A percentile compares a stretch with the other conserved stretches of the same genome.
phyloP scores from a whole-genome alignment of 495 filamentous ascomycete genomes.

The Penicillium coprophilum region DNA sequence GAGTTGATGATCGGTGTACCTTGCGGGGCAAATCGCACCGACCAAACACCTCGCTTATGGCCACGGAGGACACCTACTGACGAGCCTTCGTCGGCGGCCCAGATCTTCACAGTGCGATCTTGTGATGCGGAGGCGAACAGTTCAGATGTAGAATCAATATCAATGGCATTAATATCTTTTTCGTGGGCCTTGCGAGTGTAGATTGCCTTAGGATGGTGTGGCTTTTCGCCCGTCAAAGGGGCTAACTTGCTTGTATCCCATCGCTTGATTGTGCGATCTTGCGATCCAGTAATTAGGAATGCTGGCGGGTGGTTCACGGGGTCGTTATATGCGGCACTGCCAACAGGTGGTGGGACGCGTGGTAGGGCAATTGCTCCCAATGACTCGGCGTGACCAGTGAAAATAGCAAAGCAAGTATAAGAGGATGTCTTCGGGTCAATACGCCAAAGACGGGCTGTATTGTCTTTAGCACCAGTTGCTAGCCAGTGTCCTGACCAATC shows the following conservation, averaged over 20 bases:
- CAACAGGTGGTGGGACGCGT: slow-evolving; percentile 58
- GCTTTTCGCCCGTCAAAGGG: slow-evolving; percentile 37
- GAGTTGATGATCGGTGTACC: slow-evolving; percentile 71
- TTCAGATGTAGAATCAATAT: slow-evolving; percentile 64
- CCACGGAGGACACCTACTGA: slow-evolving; percentile 85
- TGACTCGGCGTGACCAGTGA: slow-evolving; percentile 92
- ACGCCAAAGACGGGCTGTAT: slow-evolving; percentile 87
- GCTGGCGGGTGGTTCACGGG: slow-evolving; percentile 76
- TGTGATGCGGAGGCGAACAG: slow-evolving; percentile 95
- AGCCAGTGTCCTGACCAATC: slow-evolving; percentile 98
- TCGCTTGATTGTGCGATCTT: slow-evolving; percentile 90
- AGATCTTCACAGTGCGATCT: slow-evolving; percentile 95
- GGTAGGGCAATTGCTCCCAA: slow-evolving; percentile 89
- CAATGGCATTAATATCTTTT: slow-evolving; percentile 97
- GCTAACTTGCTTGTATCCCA: slow-evolving; percentile 67
- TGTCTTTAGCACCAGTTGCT: slow-evolving; percentile 94
- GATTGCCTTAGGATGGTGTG: slow-evolving; percentile 52
- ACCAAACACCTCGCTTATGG: slow-evolving; percentile 93
- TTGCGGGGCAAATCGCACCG: slow-evolving; percentile 80
- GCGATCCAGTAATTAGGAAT: slow-evolving; percentile 86
- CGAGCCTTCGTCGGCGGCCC: slow-evolving; percentile 85
- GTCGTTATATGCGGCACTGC: slow-evolving; percentile 61
- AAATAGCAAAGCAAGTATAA: slow-evolving; percentile 74
- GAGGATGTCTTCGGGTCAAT: slow-evolving; percentile 74
- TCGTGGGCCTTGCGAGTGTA: slow-evolving; percentile 95